Base-by-base conservation (phyloP, 306 rosid genomes). In the Inga oerstediana region DNA sequence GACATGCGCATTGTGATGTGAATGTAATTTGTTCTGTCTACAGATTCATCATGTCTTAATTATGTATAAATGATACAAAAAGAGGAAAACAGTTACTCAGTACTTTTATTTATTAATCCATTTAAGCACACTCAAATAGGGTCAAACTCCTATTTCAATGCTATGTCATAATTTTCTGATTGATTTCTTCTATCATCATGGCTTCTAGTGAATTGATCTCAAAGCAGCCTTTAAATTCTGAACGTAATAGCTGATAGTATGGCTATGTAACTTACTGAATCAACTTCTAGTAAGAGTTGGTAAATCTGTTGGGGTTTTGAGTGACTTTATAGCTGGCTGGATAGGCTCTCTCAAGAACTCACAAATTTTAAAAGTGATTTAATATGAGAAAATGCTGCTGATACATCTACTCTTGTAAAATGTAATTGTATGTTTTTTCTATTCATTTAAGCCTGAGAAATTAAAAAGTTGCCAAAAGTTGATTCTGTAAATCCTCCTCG, bases 61-160 rank as follows among this genome's bases (percentile, higher is more conserved):
- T 44, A 66, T 51, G n/a, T 10, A 14, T 48, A 64, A 24, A 65
- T 46, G 32, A 32, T 76, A 27, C 19, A 3, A 68, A 9, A 17
- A 71, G n/a, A 56, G 11, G 51, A 39, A 68, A 67, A 34, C 24
- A 59, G 61, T 70, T 76, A 45, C 54, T 24, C 39, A n/a, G 10
- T 75, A 30, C 58, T 39, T 76, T 59, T 67, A 32, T 52, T 56
- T 37, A 37, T 74, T n/a, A n/a, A n/a, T n/a, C n/a, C n/a, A n/a
- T n/a, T n/a, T n/a, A n/a, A n/a, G n/a, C n/a, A n/a, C n/a, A 44
- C 22, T 77, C 72, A 58, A 35, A 39, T 17, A 7, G 8, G 34
- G 37, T 13, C 44, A 61, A 78, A 59, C 10, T 49, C 15, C 51
- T 58, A 19, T 24, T 46, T 78, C 39, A 61, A 8, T 71, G 77